Base-by-base conservation (phyloP, 805 yeast species). In the Myxozyma sirexii region DNA sequence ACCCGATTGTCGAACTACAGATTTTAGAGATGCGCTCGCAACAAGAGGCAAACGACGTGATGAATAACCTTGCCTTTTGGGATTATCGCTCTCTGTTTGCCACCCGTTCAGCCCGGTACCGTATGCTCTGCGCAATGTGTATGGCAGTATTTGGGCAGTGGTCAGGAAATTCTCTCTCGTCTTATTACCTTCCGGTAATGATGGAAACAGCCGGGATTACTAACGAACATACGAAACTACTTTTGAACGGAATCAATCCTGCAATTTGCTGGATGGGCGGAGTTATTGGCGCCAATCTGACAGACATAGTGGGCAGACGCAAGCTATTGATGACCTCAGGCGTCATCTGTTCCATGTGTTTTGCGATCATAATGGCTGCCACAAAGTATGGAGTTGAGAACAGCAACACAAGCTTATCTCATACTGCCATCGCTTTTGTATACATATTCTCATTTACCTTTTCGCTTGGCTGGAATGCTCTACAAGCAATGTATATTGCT, bases 181-280 rank as follows among this genome's bases (percentile, higher is more conserved):
- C 82, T 3, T 81, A 80, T 74, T 81, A 81, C 70, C 71, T 81
- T 63, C 74, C 76, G 59, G 76, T 76, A 66, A 85, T 83, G 24
- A 75, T 82, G 65, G 70, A 72, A 57, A 78, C 83, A 19, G 81
- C 82, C 68, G 85, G 86, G 58, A 79, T 82, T 65, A 80, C 80
- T n/a, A 75, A 74, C n/a, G 72, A 76, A 26, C 71, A 71, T 50
- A 70, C 72, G 56, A 82, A 82, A 70, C 75, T 82, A 56, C 68
- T 79, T 52, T 75, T 82, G 67, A 82, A 82, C 69, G 85, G 82
- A 57, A 77, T 79, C 62, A 74, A 80, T 63, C 78, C 78, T 77
- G 71, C 79, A 57, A 80, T 74, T 68, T 80, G 60, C 26, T 59
- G 55, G 56, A 17, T 52, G 15, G 62, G 56, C 17, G 37, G 45